Conservation (phyloP, 164 flowering plant genomes). For the Annona cherimola region DNA sequence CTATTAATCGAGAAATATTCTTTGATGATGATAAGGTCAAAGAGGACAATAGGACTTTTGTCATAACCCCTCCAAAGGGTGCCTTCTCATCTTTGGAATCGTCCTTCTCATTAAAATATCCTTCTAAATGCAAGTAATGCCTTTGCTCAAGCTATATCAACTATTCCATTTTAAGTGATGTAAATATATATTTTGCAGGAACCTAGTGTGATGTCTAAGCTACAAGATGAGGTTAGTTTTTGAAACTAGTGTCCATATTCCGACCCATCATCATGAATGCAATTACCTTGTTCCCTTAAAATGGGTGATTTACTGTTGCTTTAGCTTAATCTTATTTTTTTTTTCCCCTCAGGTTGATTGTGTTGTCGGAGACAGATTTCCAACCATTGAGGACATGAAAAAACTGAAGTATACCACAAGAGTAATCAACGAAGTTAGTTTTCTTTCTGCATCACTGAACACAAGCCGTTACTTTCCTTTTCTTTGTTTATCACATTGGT, state of each 20-base stretch:
- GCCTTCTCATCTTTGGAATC: too few relatives aligned
- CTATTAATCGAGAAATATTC: too few relatives aligned
- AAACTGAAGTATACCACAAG: conserved; percentile 86
- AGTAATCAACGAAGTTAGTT: conserved; percentile 83
- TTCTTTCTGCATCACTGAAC: neutral
- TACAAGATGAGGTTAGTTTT: conserved; percentile 77
- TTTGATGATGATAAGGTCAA: too few relatives aligned
- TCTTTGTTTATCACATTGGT: neutral
- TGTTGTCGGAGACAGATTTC: conserved; percentile 81
- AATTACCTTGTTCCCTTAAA: neutral
- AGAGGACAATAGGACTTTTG: too few relatives aligned
- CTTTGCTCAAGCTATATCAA: neutral
- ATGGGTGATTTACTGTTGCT: neutral
- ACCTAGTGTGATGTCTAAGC: conserved; percentile 74
- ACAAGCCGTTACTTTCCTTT: neutral
- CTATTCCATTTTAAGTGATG: neutral
- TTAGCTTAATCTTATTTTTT: neutral
- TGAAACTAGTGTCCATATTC: neutral
- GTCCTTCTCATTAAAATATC: too few relatives aligned
- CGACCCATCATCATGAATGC: neutral
- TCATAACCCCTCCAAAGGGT: too few relatives aligned
- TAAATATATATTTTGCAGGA: conserved; percentile 42
- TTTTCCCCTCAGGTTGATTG: conserved; percentile 62
- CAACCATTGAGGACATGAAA: conserved; percentile 90
- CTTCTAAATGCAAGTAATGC: neutral